Evolutionary conservation across 192 early-diverging fungal species (phyloP).

Genomic region (Dissophora ornata): DNA sequence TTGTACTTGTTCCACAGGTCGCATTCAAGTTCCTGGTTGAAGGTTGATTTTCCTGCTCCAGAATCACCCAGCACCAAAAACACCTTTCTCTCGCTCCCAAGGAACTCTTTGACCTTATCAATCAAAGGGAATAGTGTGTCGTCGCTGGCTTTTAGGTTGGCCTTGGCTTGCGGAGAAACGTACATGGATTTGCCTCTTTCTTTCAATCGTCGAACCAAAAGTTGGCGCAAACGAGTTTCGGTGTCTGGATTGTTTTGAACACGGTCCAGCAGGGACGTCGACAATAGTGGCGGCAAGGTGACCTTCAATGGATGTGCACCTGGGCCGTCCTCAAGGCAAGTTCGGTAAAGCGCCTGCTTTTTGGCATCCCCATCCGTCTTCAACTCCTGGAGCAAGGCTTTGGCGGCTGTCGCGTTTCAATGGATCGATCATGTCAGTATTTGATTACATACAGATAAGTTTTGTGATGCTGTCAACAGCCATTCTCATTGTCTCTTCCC

Average conservation of each 20-base stretch:
- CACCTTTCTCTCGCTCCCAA: neutral
- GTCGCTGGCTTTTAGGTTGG: neutral
- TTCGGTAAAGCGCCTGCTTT: neutral
- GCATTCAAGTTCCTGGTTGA: conserved; percentile 1
- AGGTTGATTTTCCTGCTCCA: conserved; percentile 5
- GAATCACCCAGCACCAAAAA: conserved; percentile 1
- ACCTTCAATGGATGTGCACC: neutral
- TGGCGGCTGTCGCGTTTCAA: too few relatives aligned
- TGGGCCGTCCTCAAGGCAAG: neutral
- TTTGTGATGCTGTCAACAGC: too few relatives aligned
- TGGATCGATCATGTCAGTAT: too few relatives aligned
- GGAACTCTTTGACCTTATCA: neutral
- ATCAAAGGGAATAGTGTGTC: neutral
- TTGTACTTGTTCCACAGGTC: conserved; percentile 2
- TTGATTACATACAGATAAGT: too few relatives aligned
- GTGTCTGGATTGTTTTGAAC: neutral
- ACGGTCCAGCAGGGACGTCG: neutral
- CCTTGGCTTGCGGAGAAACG: neutral
- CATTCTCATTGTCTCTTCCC: too few relatives aligned
- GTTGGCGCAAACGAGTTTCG: neutral
- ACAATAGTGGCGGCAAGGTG: neutral
- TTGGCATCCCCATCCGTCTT: too few relatives aligned
- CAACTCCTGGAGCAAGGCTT: too few relatives aligned
- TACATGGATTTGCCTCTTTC: neutral
- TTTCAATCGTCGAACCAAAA: neutral